Conservation (phyloP, 2,329 filamentous ascomycete species). For the Drechslerella stenobrocha region DNA sequence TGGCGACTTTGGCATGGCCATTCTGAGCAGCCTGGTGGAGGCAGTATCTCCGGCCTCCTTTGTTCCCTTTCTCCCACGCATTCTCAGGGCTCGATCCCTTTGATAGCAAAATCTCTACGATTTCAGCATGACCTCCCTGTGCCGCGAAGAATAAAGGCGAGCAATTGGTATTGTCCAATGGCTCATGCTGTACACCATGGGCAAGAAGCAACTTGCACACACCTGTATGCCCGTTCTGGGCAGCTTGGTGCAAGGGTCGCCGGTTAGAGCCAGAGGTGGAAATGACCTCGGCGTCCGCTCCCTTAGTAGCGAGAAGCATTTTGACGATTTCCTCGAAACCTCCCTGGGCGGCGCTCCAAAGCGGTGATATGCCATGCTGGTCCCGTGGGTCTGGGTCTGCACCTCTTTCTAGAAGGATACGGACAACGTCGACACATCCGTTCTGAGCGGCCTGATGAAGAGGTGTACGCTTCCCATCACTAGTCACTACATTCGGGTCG, state of each 20-base stretch:
- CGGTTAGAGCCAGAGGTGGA: slow-evolving; percentile 9
- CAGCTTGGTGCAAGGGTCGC: slow-evolving; percentile 11
- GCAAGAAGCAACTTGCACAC: slow-evolving; percentile 14
- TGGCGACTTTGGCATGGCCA: slow-evolving; percentile 4
- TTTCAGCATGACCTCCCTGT: slow-evolving; percentile 10
- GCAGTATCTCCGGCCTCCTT: background rate
- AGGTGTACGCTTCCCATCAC: background rate
- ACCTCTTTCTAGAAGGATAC: slow-evolving; percentile 5
- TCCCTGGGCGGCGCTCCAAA: slow-evolving; percentile 1
- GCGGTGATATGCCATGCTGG: slow-evolving; percentile 5
- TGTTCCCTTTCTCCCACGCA: background rate
- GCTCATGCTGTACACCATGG: background rate
- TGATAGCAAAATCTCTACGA: slow-evolving; percentile 8
- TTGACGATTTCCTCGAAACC: slow-evolving; percentile 10
- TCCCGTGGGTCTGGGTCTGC: slow-evolving; percentile 3
- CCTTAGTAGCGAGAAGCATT: slow-evolving; percentile 10
- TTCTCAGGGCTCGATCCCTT: slow-evolving; percentile 2
- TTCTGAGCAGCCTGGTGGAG: slow-evolving; percentile 11
- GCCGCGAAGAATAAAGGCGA: slow-evolving; percentile 11
- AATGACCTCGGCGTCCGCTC: slow-evolving; percentile 7
- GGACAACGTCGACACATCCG: slow-evolving; percentile 7
- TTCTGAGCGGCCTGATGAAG: slow-evolving; percentile 17
- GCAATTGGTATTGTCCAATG: slow-evolving; percentile 6
- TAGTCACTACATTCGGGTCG: background rate
- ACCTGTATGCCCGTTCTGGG: slow-evolving; percentile 10